These are phyloP conservation scores for Aureoboletus auriporus DNA, from an alignment of 768 basidiomycete species.

Conservation along the genomic window DNA sequence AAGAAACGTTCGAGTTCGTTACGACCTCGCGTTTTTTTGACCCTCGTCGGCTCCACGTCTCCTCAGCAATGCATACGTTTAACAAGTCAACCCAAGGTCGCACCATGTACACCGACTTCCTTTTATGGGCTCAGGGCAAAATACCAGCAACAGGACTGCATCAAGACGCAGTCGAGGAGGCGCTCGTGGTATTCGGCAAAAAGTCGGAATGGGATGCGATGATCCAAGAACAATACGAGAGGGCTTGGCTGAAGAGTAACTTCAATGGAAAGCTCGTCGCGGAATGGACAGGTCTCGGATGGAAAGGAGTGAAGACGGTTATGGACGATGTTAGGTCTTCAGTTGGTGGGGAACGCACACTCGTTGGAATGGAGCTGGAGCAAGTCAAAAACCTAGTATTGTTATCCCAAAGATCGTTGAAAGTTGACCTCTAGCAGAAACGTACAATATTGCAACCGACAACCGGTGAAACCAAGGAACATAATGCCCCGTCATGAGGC, in stretches of 20 bases:
- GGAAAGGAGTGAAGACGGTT: slow-evolving; percentile 45
- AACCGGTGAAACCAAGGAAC: neutral
- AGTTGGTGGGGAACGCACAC: slow-evolving; percentile 45
- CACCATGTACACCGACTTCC: slow-evolving; percentile 57
- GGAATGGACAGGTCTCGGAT: slow-evolving; percentile 52
- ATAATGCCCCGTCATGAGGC: neutral
- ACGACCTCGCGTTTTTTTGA: slow-evolving; percentile 51
- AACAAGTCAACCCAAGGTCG: slow-evolving; percentile 44
- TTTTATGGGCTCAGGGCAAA: slow-evolving; percentile 41
- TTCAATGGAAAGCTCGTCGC: slow-evolving; percentile 50
- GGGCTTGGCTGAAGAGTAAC: slow-evolving; percentile 35
- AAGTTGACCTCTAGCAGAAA: slow-evolving; percentile 11
- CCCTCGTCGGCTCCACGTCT: slow-evolving; percentile 32
- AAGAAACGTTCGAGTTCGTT: slow-evolving; percentile 57
- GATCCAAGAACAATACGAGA: slow-evolving; percentile 22
- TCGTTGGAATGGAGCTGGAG: slow-evolving; percentile 37
- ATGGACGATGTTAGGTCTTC: slow-evolving; percentile 48
- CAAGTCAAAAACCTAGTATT: slow-evolving; percentile 40
- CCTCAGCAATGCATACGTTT: slow-evolving; percentile 32
- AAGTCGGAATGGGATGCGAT: slow-evolving; percentile 43
- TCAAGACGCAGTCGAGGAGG: slow-evolving; percentile 36
- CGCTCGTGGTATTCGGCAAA: slow-evolving; percentile 50
- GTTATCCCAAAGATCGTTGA: slow-evolving; percentile 26
- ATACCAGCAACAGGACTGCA: slow-evolving; percentile 10
- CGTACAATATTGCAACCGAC: slow-evolving; percentile 4